Evolutionary conservation across 306 rosid species (phyloP).

Genomic region (Hylodesmum podocarpum): DNA sequence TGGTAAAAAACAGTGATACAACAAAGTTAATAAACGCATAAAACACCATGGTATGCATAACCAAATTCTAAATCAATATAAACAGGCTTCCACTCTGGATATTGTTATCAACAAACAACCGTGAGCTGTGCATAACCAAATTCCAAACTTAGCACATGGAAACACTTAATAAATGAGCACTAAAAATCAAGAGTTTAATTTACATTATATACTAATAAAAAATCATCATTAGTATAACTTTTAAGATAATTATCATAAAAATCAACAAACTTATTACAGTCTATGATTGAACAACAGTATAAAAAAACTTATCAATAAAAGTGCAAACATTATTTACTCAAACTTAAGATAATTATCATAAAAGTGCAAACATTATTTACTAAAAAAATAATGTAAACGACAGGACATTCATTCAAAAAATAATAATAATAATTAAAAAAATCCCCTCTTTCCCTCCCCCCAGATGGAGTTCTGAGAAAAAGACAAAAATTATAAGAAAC

Average conservation of each 20-base stretch:
- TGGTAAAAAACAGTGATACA: neutral
- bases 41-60: too few relatives aligned
- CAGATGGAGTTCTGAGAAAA: neutral
- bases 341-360: too few relatives aligned
- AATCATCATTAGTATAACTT: too few relatives aligned
- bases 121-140: constrained; percentile 22
- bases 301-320: too few relatives aligned
- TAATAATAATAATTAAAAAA: neutral
- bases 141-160: neutral
- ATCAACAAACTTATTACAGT: too few relatives aligned
- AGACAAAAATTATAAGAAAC: neutral
- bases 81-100: neutral
- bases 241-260: too few relatives aligned
- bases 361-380: too few relatives aligned
- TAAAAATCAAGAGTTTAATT: neutral
- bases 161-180: neutral
- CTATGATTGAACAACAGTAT: too few relatives aligned
- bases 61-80: neutral
- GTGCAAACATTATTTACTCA: too few relatives aligned
- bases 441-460: neutral
- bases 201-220: too few relatives aligned
- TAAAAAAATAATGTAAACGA: neutral
- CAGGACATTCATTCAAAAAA: neutral
- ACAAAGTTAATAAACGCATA: neutral
- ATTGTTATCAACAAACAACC: neutral